Conservation (phyloP, 805 yeast genomes). For the Zygosaccharomyces bailii region DNA sequence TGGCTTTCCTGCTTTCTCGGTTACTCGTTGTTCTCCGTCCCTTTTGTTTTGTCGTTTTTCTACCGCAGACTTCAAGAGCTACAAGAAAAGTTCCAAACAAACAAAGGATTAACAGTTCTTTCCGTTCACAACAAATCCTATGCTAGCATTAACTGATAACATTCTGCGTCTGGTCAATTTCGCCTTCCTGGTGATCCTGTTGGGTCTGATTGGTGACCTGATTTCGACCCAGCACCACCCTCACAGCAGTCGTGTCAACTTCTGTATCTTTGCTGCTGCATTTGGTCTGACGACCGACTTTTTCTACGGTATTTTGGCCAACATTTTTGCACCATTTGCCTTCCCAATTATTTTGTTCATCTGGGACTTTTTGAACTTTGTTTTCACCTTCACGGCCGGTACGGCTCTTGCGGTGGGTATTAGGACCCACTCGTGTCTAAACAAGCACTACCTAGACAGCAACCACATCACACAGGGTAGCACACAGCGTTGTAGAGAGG, state of each 20-base stretch:
- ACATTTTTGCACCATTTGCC: constrained; percentile 67
- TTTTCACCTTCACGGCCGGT: constrained; percentile 93
- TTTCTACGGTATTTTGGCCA: constrained; percentile 74
- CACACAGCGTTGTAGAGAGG: constrained; percentile 86
- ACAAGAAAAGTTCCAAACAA: too few relatives aligned
- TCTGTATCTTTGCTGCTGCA: constrained; percentile 80
- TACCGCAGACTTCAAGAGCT: too few relatives aligned
- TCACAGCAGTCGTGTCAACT: constrained; percentile 75
- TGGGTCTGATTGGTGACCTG: constrained; percentile 89
- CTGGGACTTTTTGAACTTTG: constrained; percentile 82
- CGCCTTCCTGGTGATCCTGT: constrained; percentile 67
- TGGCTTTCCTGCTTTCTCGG: too few relatives aligned
- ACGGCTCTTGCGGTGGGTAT: constrained; percentile 90
- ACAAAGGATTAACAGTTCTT: constrained; percentile 24
- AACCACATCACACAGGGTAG: constrained; percentile 77
- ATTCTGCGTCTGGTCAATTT: constrained; percentile 73
- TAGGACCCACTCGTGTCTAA: constrained; percentile 80
- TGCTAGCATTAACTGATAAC: constrained; percentile 72
- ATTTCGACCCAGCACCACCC: constrained; percentile 51
- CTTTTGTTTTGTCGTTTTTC: background rate
- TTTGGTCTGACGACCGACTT: constrained; percentile 80
- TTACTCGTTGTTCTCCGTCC: background rate
- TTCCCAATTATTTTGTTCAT: constrained; percentile 77
- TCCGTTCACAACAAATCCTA: too few relatives aligned
- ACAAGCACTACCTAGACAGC: constrained; percentile 55